These are phyloP conservation scores for Bacidia gigantensis DNA, from an alignment of 495 filamentous ascomycete genomes.

Conservation along the genomic window DNA sequence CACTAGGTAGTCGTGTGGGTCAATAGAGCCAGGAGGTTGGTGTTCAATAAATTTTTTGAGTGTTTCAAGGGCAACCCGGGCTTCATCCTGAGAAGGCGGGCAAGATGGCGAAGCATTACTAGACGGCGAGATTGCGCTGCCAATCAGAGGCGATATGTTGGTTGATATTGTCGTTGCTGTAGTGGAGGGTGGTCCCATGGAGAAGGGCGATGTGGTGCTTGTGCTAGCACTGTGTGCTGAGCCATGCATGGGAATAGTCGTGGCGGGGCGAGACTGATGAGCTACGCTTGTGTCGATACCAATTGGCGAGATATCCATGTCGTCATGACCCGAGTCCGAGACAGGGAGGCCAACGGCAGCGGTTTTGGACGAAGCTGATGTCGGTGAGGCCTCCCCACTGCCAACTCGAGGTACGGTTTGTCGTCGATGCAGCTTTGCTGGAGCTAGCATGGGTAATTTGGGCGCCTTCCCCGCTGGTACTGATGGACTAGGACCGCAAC, in stretches of 20 bases:
- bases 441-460: conserved; percentile 40
- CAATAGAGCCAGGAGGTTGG: conserved; percentile 52
- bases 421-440: conserved; percentile 59
- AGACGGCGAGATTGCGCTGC: conserved; percentile 30
- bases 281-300: conserved; percentile 34
- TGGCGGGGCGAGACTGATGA: conserved; percentile 6
- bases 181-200: conserved; percentile 35
- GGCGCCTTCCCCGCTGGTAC: conserved; percentile 47
- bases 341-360: conserved; percentile 40
- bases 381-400: conserved; percentile 49
- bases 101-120: conserved; percentile 21
- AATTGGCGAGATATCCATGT: conserved; percentile 35
- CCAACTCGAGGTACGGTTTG: conserved; percentile 73
- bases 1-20: conserved; percentile 70
- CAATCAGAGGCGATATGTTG: conserved; percentile 13
- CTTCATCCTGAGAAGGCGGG: conserved; percentile 85
- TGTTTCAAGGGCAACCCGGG: conserved; percentile 68
- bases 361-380: conserved; percentile 53
- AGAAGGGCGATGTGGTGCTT: conserved; percentile 23
- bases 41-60: conserved; percentile 74
- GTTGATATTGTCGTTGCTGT: not conserved
- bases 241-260: conserved; percentile 42
- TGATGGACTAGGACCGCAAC: conserved; percentile 47
- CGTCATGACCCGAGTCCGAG: conserved; percentile 58
- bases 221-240: conserved; percentile 29